phyloP scores from a whole-genome alignment of 2,329 filamentous ascomycete genomes.

The Epichloe brachyelytri region DNA sequence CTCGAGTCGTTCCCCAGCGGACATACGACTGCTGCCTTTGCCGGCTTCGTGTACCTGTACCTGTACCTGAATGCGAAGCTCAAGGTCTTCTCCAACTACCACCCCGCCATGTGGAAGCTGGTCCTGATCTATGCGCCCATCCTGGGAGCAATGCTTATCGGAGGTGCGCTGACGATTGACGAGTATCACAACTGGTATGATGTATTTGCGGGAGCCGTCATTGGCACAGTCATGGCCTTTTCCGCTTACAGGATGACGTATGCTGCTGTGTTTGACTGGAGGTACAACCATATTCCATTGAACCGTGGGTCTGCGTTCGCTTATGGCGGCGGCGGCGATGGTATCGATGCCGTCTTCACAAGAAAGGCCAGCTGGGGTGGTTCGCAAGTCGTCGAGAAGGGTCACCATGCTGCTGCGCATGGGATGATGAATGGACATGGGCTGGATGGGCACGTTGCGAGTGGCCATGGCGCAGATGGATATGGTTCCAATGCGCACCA shows the following conservation, averaged over 20 bases:
- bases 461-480: not conserved
- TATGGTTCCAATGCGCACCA: not conserved
- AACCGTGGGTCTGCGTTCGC: slow-evolving; percentile 29
- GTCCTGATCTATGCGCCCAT: slow-evolving; percentile 51
- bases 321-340: slow-evolving; percentile 3
- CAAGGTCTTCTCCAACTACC: slow-evolving; percentile 61
- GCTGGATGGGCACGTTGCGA: not conserved
- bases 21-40: slow-evolving; percentile 61
- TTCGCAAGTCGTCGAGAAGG: slow-evolving; percentile 1
- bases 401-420: not conserved
- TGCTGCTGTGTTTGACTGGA: slow-evolving; percentile 54
- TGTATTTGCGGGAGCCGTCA: slow-evolving; percentile 50
- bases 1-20: slow-evolving; percentile 62
- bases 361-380: slow-evolving; percentile 3
- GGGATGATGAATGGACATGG: not conserved
- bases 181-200: slow-evolving; percentile 70
- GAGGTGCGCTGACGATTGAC: slow-evolving; percentile 57
- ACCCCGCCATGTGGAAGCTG: slow-evolving; percentile 63
- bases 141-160: slow-evolving; percentile 54
- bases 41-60: slow-evolving; percentile 56
- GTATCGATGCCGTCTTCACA: slow-evolving; percentile 5
- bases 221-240: slow-evolving; percentile 54
- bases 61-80: slow-evolving; percentile 70
- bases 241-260: slow-evolving; percentile 55
- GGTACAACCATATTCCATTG: slow-evolving; percentile 52